Evolutionary conservation across 305 asterid genomes (phyloP), one percentile per base, ranked within the genome.

Genomic region (Caryopteris hybrid): DNA sequence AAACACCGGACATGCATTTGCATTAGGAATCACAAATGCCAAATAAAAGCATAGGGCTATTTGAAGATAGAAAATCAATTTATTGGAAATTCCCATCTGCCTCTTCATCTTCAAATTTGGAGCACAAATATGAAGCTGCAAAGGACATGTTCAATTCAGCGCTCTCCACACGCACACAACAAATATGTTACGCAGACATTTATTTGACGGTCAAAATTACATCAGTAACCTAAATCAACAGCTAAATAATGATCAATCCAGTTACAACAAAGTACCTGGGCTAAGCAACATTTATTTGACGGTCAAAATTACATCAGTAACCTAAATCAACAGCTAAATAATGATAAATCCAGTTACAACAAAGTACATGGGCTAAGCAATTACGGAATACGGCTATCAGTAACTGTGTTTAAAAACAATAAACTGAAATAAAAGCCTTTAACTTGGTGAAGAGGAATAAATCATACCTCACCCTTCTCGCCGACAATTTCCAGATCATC

Each of bases 401-500:
- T 21, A 53, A 52, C 16, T n/a, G 42, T 23, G 17, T 45, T 41
- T 41, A 39, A 58, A 64, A 70, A 27, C n/a, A n/a, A n/a, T n/a
- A n/a, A n/a, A n/a, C n/a, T n/a, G 14, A 22, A 13, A 33, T n/a
- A 21, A 48, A 11, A 38, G 31, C 8, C 18, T 5, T 13, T 22
- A 56, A 53, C 14, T 16, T 13, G 38, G 58, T 13, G 69, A 64
- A 63, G 43, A 11, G 46, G 39, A 48, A 22, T 47, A 61, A 50
- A 31, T n/a, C 55, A 68, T 78, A 93, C 97, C 96, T 85, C 94
- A 4, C 97, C 99, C 89, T 91, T 93, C 76, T 88, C 95, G 34
- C 86, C 66, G 43, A 88, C 83, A 72, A 93, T 79, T 47, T 80
- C 79, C 73, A 90, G 42, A 52, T 90, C 98, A 71, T 90, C 96